A percentile compares a stretch with the other conserved stretches of the same genome.
These are phyloP conservation scores for Carex cristatella DNA, from an alignment of 176 grass and related monocot species.

Conservation along the genomic window DNA sequence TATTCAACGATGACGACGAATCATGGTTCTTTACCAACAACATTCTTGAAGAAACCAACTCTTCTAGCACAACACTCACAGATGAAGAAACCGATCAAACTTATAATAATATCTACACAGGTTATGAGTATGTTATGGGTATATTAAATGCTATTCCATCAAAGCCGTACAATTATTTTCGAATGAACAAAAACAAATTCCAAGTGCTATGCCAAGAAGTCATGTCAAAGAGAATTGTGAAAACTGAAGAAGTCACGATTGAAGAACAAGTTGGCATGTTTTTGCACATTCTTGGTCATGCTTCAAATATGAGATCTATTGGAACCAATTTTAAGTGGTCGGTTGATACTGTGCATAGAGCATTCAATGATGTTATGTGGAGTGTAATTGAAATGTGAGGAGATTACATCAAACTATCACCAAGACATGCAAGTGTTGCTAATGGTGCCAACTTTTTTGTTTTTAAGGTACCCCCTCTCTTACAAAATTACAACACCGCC, in stretches of 20 bases:
- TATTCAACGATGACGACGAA: neutral
- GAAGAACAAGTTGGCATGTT: neutral
- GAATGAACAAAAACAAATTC: neutral
- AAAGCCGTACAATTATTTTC: neutral
- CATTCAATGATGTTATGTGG: too few species aligned
- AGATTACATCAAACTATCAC: too few species aligned
- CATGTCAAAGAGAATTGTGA: neutral
- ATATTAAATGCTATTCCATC: neutral
- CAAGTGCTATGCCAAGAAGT: neutral
- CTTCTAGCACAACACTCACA: neutral
- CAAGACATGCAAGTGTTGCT: too few species aligned
- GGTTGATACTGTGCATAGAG: too few species aligned
- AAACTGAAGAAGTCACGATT: neutral
- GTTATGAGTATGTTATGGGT: neutral
- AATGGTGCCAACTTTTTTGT: too few species aligned
- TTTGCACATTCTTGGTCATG: too few species aligned
- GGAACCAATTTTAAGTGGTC: too few species aligned
- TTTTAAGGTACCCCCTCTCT: too few species aligned
- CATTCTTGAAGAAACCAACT: neutral
- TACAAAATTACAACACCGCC: too few species aligned
- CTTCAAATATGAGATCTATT: too few species aligned
- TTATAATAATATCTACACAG: neutral
- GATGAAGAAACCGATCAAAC: neutral
- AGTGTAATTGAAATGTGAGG: too few species aligned
- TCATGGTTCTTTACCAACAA: neutral